A percentile compares a stretch with the other conserved stretches of the same genome.
These are phyloP conservation scores for Citrus australasica DNA, from an alignment of 345 rosid genomes.

Conservation along the genomic window DNA sequence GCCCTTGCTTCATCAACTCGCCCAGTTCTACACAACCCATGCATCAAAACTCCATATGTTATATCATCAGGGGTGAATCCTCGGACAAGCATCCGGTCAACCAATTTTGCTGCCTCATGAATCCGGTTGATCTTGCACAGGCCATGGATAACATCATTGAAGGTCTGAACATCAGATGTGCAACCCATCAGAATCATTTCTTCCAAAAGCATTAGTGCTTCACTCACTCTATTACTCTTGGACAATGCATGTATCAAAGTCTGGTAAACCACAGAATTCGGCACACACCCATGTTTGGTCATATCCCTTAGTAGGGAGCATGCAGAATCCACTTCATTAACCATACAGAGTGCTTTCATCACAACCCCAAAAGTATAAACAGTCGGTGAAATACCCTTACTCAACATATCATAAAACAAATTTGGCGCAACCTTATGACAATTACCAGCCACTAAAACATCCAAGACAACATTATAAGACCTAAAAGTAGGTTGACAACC, in stretches of 20 bases:
- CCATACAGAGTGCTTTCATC: constrained; percentile 71
- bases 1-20: constrained; percentile 72
- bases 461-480: constrained; percentile 73
- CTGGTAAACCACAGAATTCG: constrained; percentile 70
- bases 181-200: constrained; percentile 92
- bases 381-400: constrained; percentile 57
- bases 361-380: constrained; percentile 69
- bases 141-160: constrained; percentile 67
- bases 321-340: constrained; percentile 71
- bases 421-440: constrained; percentile 66
- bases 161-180: constrained; percentile 71
- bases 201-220: constrained; percentile 63
- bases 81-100: constrained; percentile 74
- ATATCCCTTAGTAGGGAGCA: constrained; percentile 70
- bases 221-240: constrained; percentile 57
- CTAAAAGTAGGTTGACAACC: constrained; percentile 58
- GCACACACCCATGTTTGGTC: constrained; percentile 84
- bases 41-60: constrained; percentile 66
- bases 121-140: constrained; percentile 62
- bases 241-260: constrained; percentile 75
- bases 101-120: constrained; percentile 51
- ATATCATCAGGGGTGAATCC: constrained; percentile 62
- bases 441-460: constrained; percentile 47
- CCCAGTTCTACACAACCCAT: constrained; percentile 59
- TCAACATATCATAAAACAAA: constrained; percentile 83